Conservation (phyloP, 345 rosid genomes). For the Kandelia obovata region DNA sequence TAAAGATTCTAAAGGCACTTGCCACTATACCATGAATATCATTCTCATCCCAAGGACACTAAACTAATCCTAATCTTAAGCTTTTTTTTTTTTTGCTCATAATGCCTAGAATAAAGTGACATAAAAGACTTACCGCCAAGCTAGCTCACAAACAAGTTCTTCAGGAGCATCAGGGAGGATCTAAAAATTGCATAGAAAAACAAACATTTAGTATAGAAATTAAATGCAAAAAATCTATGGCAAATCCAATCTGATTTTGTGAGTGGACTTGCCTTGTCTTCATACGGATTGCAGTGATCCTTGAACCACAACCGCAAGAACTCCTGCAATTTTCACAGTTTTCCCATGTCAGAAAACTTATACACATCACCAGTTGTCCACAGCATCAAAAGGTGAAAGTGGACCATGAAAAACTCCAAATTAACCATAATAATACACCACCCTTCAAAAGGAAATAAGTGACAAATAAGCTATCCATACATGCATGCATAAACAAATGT, state of each 20-base stretch:
- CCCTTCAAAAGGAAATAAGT: background rate
- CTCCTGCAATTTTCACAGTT: slow-evolving; percentile 42
- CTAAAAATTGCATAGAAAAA: slow-evolving; percentile 20
- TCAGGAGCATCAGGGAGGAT: slow-evolving; percentile 79
- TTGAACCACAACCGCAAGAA: slow-evolving; percentile 93
- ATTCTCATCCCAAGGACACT: background rate
- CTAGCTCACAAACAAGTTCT: slow-evolving; percentile 79
- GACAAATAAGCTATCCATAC: background rate
- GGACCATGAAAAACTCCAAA: background rate
- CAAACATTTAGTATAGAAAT: background rate
- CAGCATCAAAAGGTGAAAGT: background rate
- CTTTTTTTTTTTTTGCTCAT: background rate
- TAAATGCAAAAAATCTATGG: background rate
- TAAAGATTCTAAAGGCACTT: background rate
- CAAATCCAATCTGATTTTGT: background rate
- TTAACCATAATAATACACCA: background rate
- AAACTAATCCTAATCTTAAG: background rate
- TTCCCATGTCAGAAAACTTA: background rate
- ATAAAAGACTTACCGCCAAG: slow-evolving; percentile 60
- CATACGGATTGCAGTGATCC: slow-evolving; percentile 82
- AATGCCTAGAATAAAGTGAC: background rate
- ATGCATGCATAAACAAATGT: background rate
- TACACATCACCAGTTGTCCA: background rate
- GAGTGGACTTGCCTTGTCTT: slow-evolving; percentile 58
- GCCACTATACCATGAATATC: background rate